Percentiles rank a stretch among this genome's conserved stretches.
These are phyloP conservation scores for Sinapis alba DNA, from an alignment of 441 rosid genomes.

Conservation along the genomic window DNA sequence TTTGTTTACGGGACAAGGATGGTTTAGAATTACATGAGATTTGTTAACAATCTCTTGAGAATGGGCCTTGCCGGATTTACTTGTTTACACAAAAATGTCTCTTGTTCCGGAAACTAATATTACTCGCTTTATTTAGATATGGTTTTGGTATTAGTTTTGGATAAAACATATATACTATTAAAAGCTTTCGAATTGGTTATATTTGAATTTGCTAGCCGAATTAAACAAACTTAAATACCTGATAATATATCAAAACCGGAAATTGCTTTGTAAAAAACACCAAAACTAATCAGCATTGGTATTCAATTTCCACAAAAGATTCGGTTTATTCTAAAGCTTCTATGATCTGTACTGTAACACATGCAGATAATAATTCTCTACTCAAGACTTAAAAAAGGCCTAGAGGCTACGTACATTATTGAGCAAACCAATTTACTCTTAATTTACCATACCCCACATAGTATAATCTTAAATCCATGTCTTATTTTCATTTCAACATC, in stretches of 20 bases:
- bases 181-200: background rate
- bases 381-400: background rate
- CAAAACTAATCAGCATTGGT: background rate
- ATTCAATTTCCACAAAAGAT: background rate
- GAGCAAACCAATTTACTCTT: slow-evolving; percentile 14
- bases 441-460: background rate
- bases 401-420: slow-evolving; percentile 10
- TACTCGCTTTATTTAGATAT: slow-evolving; percentile 40
- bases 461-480: background rate
- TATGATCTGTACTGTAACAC: background rate
- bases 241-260: background rate
- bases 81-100: slow-evolving; percentile 89
- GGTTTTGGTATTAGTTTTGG: background rate
- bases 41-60: slow-evolving; percentile 66
- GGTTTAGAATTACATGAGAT: background rate
- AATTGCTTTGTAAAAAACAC: background rate
- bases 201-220: background rate
- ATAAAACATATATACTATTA: background rate
- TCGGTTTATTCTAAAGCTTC: slow-evolving; percentile 11
- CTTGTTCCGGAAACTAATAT: slow-evolving; percentile 84
- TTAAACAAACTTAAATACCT: background rate
- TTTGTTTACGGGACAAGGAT: background rate
- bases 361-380: slow-evolving; percentile 18
- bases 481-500: slow-evolving; percentile 30
- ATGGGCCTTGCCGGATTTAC: slow-evolving; percentile 93